phyloP scores from a whole-genome alignment of 805 yeast genomes.

The Clavispora carvajalis region DNA sequence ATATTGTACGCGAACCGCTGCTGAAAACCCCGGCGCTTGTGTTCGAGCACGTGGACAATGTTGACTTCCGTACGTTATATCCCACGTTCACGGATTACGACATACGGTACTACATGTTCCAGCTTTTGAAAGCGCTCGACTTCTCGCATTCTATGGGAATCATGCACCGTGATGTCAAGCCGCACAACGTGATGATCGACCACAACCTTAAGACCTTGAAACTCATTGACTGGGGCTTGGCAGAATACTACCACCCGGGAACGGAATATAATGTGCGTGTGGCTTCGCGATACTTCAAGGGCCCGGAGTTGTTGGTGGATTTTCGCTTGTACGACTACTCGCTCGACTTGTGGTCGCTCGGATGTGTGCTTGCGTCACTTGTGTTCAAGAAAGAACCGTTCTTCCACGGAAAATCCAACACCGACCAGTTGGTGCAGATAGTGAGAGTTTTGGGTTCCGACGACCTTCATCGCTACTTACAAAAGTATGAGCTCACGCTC shows the following conservation, averaged over 20 bases:
- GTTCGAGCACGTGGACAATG: constrained; percentile 78
- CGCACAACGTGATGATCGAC: constrained; percentile 92
- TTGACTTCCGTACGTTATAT: constrained; percentile 81
- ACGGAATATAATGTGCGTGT: constrained; percentile 88
- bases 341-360: constrained; percentile 85
- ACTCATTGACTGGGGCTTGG: constrained; percentile 92
- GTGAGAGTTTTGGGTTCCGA: constrained; percentile 85
- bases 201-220: constrained; percentile 57
- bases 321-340: constrained; percentile 82
- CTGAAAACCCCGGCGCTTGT: constrained; percentile 84
- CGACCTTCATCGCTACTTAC: constrained; percentile 59
- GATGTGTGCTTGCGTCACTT: constrained; percentile 87
- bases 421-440: constrained; percentile 87
- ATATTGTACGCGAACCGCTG: constrained; percentile 82
- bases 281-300: constrained; percentile 87
- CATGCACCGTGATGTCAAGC: constrained; percentile 92
- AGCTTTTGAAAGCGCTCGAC: constrained; percentile 76
- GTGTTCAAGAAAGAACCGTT: constrained; percentile 87
- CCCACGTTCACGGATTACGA: constrained; percentile 74
- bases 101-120: constrained; percentile 77
- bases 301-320: constrained; percentile 84
- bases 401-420: constrained; percentile 86
- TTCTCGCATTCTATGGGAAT: constrained; percentile 91
- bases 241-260: constrained; percentile 88
- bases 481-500: constrained; percentile 63